These are phyloP conservation scores for Excoecaria agallocha DNA, from an alignment of 345 rosid genomes.

Conservation along the genomic window DNA sequence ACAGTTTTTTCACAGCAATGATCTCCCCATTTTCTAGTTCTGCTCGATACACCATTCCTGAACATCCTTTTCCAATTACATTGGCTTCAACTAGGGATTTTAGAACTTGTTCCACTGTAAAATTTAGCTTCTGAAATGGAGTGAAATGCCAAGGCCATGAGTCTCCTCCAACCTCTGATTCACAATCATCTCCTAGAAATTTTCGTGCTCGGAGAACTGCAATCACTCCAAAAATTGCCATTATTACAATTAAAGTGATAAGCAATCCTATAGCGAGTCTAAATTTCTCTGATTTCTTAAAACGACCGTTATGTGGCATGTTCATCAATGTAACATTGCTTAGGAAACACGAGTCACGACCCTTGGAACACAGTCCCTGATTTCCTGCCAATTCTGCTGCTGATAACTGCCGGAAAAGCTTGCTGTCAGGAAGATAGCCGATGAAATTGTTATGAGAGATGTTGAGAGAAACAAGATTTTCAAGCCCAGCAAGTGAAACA, in stretches of 20 bases:
- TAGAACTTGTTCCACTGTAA: constrained; percentile 80
- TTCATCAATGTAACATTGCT: constrained; percentile 33
- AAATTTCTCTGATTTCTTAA: constrained; percentile 46
- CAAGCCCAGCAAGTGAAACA: constrained; percentile 51
- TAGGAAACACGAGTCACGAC: constrained; percentile 54
- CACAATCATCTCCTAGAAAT: constrained; percentile 44
- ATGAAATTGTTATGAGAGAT: constrained; percentile 77
- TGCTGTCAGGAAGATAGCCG: constrained; percentile 83
- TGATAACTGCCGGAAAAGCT: constrained; percentile 68
- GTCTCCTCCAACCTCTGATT: constrained; percentile 72
- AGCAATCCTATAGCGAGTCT: constrained; percentile 66
- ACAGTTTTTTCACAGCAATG: constrained; percentile 89
- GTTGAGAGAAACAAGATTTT: constrained; percentile 81
- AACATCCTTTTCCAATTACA: constrained; percentile 91
- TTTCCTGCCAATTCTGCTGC: constrained; percentile 59
- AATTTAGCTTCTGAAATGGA: constrained; percentile 91
- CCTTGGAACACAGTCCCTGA: constrained; percentile 57
- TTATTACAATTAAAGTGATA: constrained; percentile 54
- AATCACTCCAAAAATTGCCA: constrained; percentile 65
- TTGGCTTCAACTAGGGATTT: constrained; percentile 75
- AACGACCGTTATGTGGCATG: constrained; percentile 24
- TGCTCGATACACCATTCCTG: constrained; percentile 86
- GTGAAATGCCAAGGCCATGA: constrained; percentile 92
- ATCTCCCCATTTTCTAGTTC: constrained; percentile 79
- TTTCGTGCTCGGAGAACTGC: constrained; percentile 62